Conservation (phyloP, 2,329 filamentous ascomycete species). For the Fusarium citri region DNA sequence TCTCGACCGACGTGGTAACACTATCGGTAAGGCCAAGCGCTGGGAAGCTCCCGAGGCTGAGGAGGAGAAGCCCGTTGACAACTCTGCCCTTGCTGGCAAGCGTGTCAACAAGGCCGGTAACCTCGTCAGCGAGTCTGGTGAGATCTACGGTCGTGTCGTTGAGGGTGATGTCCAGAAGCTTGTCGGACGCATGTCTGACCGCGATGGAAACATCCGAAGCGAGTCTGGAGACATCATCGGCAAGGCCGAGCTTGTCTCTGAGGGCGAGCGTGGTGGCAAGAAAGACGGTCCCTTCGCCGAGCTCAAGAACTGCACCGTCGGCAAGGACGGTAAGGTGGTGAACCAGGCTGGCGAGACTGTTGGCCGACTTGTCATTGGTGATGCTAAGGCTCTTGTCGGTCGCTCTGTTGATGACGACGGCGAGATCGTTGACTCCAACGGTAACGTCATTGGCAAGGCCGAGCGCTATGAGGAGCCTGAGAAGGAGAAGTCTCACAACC, state of each 20-base stretch:
- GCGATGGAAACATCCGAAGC: slow-evolving; percentile 77
- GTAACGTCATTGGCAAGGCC: slow-evolving; percentile 67
- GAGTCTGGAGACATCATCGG: slow-evolving; percentile 79
- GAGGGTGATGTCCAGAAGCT: slow-evolving; percentile 74
- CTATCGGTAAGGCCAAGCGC: slow-evolving; percentile 74
- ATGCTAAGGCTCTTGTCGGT: slow-evolving; percentile 77
- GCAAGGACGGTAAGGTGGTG: slow-evolving; percentile 76
- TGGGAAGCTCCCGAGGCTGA: slow-evolving; percentile 66
- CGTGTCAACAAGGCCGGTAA: slow-evolving; percentile 78
- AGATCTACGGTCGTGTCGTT: slow-evolving; percentile 72
- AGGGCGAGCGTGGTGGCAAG: slow-evolving; percentile 71
- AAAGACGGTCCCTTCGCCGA: slow-evolving; percentile 78
- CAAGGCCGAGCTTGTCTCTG: slow-evolving; percentile 73
- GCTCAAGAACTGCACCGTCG: slow-evolving; percentile 71
- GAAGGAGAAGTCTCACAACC: slow-evolving; percentile 63
- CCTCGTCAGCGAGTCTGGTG: slow-evolving; percentile 64
- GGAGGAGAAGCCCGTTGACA: slow-evolving; percentile 67
- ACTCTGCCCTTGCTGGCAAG: slow-evolving; percentile 74
- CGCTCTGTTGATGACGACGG: slow-evolving; percentile 84
- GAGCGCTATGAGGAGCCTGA: slow-evolving; percentile 70
- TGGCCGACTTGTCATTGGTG: slow-evolving; percentile 76
- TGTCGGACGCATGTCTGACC: slow-evolving; percentile 76
- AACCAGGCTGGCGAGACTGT: slow-evolving; percentile 76
- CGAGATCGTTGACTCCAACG: slow-evolving; percentile 82
- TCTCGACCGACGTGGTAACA: slow-evolving; percentile 74